Percentiles rank a stretch among this genome's conserved stretches.
These are phyloP conservation scores for Lactarius akahatsu DNA, from an alignment of 768 basidiomycete genomes.

Conservation along the genomic window DNA sequence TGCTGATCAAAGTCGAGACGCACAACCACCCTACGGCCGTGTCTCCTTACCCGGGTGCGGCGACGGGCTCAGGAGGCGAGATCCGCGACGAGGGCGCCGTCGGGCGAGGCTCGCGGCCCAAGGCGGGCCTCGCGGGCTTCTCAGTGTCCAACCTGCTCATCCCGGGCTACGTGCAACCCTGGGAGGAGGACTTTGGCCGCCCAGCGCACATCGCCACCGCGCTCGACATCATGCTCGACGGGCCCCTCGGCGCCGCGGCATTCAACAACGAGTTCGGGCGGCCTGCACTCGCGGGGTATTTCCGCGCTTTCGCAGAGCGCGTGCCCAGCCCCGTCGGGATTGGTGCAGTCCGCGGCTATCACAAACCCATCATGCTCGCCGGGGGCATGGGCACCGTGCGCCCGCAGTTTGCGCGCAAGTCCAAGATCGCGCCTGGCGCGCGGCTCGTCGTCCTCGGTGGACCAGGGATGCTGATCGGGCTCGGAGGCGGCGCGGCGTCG, in stretches of 20 bases:
- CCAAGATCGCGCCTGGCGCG: slow-evolving; percentile 72
- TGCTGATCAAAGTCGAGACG: slow-evolving; percentile 97
- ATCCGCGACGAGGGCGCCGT: slow-evolving; percentile 98
- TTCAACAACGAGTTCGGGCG: slow-evolving; percentile 99
- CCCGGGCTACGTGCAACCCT: slow-evolving; percentile 87
- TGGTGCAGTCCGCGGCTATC: slow-evolving; percentile 87
- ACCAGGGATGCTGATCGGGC: slow-evolving; percentile 92
- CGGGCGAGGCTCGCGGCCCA: slow-evolving; percentile 92
- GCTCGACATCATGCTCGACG: slow-evolving; percentile 96
- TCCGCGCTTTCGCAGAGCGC: slow-evolving; percentile 88
- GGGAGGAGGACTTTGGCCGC: slow-evolving; percentile 93
- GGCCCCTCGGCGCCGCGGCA: slow-evolving; percentile 88
- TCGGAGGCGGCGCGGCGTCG: slow-evolving; percentile 95
- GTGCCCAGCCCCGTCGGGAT: slow-evolving; percentile 48
- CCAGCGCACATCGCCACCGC: slow-evolving; percentile 91
- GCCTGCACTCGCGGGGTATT: slow-evolving; percentile 90
- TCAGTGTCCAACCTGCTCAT: slow-evolving; percentile 93
- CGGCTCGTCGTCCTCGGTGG: slow-evolving; percentile 93
- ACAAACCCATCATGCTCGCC: slow-evolving; percentile 99
- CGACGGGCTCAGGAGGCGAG: slow-evolving; percentile 97
- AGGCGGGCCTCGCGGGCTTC: slow-evolving; percentile 91
- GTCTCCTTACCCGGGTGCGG: slow-evolving; percentile 97
- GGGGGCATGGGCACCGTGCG: slow-evolving; percentile 95
- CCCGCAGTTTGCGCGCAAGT: slow-evolving; percentile 77
- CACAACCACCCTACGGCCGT: slow-evolving; percentile 99